These are phyloP conservation scores for Aspergillus funiculosus DNA, from an alignment of 495 filamentous ascomycete genomes.

Conservation along the genomic window DNA sequence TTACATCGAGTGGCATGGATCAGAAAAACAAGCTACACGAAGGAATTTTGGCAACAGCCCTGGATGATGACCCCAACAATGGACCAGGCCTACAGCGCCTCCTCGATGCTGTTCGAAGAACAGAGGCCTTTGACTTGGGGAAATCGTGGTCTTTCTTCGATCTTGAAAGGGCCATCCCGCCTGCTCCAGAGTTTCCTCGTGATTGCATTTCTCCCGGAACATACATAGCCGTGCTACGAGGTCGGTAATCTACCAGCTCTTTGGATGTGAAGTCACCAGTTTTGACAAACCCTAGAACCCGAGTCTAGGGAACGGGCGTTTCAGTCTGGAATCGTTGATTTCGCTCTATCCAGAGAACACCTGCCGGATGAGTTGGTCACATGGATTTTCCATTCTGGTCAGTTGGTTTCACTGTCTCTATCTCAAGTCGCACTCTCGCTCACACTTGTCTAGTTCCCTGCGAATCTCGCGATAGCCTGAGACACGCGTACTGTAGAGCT, in stretches of 20 bases:
- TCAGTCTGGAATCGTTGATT: slow-evolving; percentile 60
- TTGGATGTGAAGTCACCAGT: neutral
- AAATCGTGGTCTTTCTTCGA: slow-evolving; percentile 66
- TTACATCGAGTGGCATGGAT: neutral
- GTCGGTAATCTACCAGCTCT: slow-evolving; percentile 18
- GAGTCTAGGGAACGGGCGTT: slow-evolving; percentile 56
- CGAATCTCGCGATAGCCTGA: slow-evolving; percentile 56
- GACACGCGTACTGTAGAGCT: slow-evolving; percentile 56
- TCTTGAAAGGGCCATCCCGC: slow-evolving; percentile 25
- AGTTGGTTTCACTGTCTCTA: slow-evolving; percentile 15
- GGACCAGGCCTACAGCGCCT: slow-evolving; percentile 53
- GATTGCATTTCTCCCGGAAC: slow-evolving; percentile 23
- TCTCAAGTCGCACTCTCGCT: neutral
- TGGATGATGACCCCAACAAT: slow-evolving; percentile 46
- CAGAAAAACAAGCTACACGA: slow-evolving; percentile 35
- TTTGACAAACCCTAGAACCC: slow-evolving; percentile 31
- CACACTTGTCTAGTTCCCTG: slow-evolving; percentile 41
- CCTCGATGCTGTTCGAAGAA: slow-evolving; percentile 65
- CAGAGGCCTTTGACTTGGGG: slow-evolving; percentile 58
- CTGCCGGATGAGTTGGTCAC: slow-evolving; percentile 65
- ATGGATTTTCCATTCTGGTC: slow-evolving; percentile 68
- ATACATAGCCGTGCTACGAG: slow-evolving; percentile 31
- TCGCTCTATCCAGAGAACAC: slow-evolving; percentile 47
- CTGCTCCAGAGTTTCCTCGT: slow-evolving; percentile 32
- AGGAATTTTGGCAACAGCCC: slow-evolving; percentile 34